Evolutionary conservation across 306 rosid genomes (phyloP), one percentile per base, ranked within the genome.

Genomic region (Pueraria montana): DNA sequence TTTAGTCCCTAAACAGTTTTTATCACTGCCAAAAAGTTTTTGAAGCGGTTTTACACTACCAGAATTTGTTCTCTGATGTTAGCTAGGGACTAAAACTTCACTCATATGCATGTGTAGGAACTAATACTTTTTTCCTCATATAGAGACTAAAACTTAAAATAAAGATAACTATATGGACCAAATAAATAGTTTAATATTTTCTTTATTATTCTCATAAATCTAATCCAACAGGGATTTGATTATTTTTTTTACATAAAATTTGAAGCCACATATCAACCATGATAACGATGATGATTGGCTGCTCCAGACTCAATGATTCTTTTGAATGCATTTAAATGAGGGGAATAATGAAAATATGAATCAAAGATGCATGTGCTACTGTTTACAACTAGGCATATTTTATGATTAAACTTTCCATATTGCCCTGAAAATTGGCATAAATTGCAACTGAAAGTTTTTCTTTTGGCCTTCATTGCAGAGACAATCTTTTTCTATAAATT

Each of bases 311-410:
- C n/a, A n/a, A n/a, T n/a, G n/a, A n/a, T n/a, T n/a, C n/a, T n/a
- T n/a, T n/a, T n/a, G n/a, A n/a, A n/a, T n/a, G n/a, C n/a, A n/a
- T n/a, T n/a, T n/a, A n/a, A n/a, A n/a, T n/a, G n/a, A n/a, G n/a
- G n/a, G n/a, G n/a, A n/a, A n/a, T n/a, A n/a, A n/a, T n/a, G n/a
- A n/a, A n/a, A n/a, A n/a, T n/a, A n/a, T n/a, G n/a, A n/a, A n/a
- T n/a, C n/a, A n/a, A n/a, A n/a, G n/a, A n/a, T n/a, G n/a, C n/a
- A n/a, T n/a, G n/a, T n/a, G n/a, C n/a, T n/a, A n/a, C n/a, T n/a
- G n/a, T n/a, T n/a, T n/a, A n/a, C 84, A 61, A 84, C 78, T 62
- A 65, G 34, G 83, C 52, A 63, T 82, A 69, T 38, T 85, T 80
- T 67, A 46, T 79, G 13, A 17, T 63, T 69, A 64, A 34, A 3